Evolutionary conservation across 768 basidiomycete genomes (phyloP).

Genomic region (Pleurotus eryngii): DNA sequence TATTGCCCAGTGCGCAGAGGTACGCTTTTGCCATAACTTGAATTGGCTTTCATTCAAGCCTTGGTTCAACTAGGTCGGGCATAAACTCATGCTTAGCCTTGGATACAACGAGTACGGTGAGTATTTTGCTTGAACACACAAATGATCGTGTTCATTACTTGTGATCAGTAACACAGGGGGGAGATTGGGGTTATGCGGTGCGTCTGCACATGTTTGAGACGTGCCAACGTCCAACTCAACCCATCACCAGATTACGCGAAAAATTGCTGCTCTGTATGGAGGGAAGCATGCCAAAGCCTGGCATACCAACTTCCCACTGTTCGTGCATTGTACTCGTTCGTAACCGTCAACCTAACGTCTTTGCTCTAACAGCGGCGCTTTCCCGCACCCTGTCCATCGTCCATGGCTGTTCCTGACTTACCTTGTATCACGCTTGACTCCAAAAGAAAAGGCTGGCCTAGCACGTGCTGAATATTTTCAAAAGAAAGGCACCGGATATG

Average conservation of each 20-base stretch:
- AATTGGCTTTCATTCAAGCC: background rate
- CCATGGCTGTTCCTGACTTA: constrained; percentile 4
- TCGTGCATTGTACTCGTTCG: background rate
- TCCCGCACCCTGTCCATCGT: constrained; percentile 1
- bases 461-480: constrained; percentile 26
- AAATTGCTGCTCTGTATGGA: constrained; percentile 27
- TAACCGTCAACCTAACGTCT: background rate
- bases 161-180: constrained; percentile 41
- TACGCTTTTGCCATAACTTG: constrained; percentile 15
- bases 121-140: background rate
- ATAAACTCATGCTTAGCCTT: constrained; percentile 46
- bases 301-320: constrained; percentile 49
- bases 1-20: constrained; percentile 43
- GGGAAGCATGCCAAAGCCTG: constrained; percentile 44
- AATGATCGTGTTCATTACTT: background rate
- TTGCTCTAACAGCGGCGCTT: background rate
- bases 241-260: constrained; percentile 21
- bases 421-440: background rate
- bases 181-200: constrained; percentile 22
- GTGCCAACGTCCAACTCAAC: too few relatives aligned
- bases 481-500: constrained; percentile 23
- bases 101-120: constrained; percentile 47
- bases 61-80: constrained; percentile 28
- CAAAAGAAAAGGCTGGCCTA: constrained; percentile 30
- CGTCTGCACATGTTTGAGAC: background rate